Evolutionary conservation across 352 stramenopile genomes (phyloP).

Genomic region (Plasmopara muralis): DNA sequence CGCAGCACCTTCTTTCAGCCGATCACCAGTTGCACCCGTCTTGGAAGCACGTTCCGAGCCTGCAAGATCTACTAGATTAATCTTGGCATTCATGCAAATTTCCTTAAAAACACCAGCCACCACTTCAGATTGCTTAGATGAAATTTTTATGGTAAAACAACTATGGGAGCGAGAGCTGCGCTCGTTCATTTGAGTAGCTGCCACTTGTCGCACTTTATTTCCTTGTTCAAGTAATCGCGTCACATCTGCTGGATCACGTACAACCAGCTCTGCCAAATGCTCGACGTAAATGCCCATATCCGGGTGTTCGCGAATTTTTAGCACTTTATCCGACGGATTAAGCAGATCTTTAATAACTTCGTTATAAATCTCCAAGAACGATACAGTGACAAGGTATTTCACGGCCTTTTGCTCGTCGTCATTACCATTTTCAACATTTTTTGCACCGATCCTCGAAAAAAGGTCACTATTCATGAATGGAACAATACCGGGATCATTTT

Average conservation of each 20-base stretch:
- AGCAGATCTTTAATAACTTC: constrained; percentile 92
- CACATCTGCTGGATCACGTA: constrained; percentile 73
- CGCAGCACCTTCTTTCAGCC: constrained; percentile 85
- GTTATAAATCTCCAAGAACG: constrained; percentile 95
- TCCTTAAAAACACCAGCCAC: constrained; percentile 50
- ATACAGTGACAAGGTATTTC: constrained; percentile 87
- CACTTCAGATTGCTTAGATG: constrained; percentile 70
- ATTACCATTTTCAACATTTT: constrained; percentile 16
- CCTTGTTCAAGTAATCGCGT: constrained; percentile 82
- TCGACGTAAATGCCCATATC: constrained; percentile 93
- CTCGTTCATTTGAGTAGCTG: constrained; percentile 90
- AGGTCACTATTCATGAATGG: constrained; percentile 86
- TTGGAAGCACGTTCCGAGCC: constrained; percentile 85
- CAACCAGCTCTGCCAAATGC: constrained; percentile 81
- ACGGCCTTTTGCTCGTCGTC: constrained; percentile 22
- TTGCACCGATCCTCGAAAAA: constrained; percentile 51
- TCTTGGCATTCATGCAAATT: constrained; percentile 81
- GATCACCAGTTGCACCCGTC: constrained; percentile 79
- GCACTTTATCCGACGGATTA: constrained; percentile 86
- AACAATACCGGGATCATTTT: constrained; percentile 77
- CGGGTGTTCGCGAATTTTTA: constrained; percentile 90
- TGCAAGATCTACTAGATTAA: constrained; percentile 90
- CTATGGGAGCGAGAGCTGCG: constrained; percentile 84
- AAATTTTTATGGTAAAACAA: constrained; percentile 89
- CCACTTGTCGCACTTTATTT: constrained; percentile 84